These are phyloP conservation scores for Pseudogymnoascus sp. DNA, from an alignment of 2,329 filamentous ascomycete species.

Conservation along the genomic window DNA sequence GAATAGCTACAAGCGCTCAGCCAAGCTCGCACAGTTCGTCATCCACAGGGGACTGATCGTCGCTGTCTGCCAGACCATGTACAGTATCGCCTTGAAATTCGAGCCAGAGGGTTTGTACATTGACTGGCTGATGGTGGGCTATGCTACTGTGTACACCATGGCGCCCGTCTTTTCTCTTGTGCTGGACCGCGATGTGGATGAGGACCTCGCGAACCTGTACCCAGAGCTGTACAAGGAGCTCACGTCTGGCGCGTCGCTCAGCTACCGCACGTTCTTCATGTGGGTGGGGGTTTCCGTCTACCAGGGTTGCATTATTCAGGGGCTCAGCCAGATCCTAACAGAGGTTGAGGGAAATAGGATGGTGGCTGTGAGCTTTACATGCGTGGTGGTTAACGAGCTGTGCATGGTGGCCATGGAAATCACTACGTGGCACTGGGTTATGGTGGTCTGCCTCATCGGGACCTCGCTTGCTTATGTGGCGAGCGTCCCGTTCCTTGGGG, in stretches of 20 bases:
- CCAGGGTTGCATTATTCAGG: slow-evolving; percentile 91
- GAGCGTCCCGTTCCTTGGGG: slow-evolving; percentile 73
- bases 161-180: slow-evolving; percentile 87
- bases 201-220: slow-evolving; percentile 86
- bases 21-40: slow-evolving; percentile 94
- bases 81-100: slow-evolving; percentile 85
- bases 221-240: slow-evolving; percentile 97
- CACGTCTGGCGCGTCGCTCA: slow-evolving; percentile 77
- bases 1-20: slow-evolving; percentile 92
- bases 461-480: slow-evolving; percentile 75
- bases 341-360: slow-evolving; percentile 66
- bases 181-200: slow-evolving; percentile 90
- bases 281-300: slow-evolving; percentile 96
- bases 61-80: slow-evolving; percentile 92
- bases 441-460: slow-evolving; percentile 76
- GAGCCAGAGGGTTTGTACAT: slow-evolving; percentile 92
- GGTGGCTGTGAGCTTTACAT: slow-evolving; percentile 86
- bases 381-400: slow-evolving; percentile 86
- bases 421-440: slow-evolving; percentile 91
- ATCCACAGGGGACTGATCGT: slow-evolving; percentile 97
- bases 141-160: slow-evolving; percentile 93
- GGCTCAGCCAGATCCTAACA: slow-evolving; percentile 81
- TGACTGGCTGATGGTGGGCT: slow-evolving; percentile 95
- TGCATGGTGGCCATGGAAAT: slow-evolving; percentile 96
- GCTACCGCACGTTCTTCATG: slow-evolving; percentile 89